Evolutionary conservation across 345 rosid genomes (phyloP), one percentile per base, ranked within the genome.

Genomic region (Pugionium dolabratum): DNA sequence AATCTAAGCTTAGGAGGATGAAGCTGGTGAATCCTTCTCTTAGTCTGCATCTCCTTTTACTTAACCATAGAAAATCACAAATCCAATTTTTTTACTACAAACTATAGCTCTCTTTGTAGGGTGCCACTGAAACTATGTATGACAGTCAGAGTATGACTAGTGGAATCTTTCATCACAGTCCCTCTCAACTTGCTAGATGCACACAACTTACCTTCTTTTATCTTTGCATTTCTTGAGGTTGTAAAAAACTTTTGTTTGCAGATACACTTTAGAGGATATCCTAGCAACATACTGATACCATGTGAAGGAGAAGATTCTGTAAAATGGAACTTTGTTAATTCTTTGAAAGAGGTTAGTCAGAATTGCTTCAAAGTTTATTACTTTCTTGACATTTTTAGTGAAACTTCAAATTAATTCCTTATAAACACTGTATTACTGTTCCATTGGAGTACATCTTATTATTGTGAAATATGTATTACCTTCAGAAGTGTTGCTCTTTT

Each of bases 261-360:
- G 99, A 84, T 94, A 40, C 99, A 94, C 78, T 88, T 90, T 63
- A 81, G 99, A 78, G 96, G 99, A 57, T 94, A 90, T 81, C 99
- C 99, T 0, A 82, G 64, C 74, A 83, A 79, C 71, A 51, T 88
- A 31, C 77, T 90, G 79, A 78, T 79, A 39, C 97, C 99, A 8
- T 88, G 95, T 71, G 95, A 90, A 78, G 96, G 95, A 64, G 96
- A 90, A 82, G 99, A 90, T 71, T 78, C 87, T 62, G 88, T 84
- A 3, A 94, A 94, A 61, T 86, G 99, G 99, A 88, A 80, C 86
- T 94, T 84, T 65, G 86, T 94, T 76, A 90, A 88, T 75, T 86
- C 96, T 62, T 77, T 94, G 49, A 90, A 94, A 81, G 97, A 93
- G 94, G 98, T 90, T 70, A 32, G 89, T 72, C 30, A 30, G 1